phyloP scores from a whole-genome alignment of 495 filamentous ascomycete genomes.

The Copromyces sp. region DNA sequence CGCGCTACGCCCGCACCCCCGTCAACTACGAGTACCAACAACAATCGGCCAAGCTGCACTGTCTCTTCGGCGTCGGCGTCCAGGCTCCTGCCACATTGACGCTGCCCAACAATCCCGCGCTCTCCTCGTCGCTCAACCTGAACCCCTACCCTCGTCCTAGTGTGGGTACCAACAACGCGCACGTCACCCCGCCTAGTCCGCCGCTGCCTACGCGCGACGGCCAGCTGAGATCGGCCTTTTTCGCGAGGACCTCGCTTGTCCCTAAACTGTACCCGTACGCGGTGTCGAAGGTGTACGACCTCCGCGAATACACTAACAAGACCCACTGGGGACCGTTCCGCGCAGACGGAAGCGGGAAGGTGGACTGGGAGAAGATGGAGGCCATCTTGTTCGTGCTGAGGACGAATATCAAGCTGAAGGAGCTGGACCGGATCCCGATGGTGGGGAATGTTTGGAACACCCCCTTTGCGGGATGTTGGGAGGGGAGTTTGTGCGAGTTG shows the following conservation, averaged over 20 bases:
- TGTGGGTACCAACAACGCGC: background rate
- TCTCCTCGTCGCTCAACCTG: background rate
- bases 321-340: conserved; percentile 55
- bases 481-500: conserved; percentile 33
- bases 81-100: background rate
- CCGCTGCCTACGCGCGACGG: conserved; percentile 26
- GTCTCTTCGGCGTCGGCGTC: conserved; percentile 40
- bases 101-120: background rate
- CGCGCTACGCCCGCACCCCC: conserved; percentile 38
- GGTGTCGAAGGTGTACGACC: conserved; percentile 52
- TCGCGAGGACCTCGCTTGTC: background rate
- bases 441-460: conserved; percentile 39
- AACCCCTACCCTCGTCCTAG: background rate
- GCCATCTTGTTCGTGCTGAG: conserved; percentile 51
- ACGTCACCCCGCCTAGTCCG: background rate
- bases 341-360: conserved; percentile 37
- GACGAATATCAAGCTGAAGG: conserved; percentile 40
- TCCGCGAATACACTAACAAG: conserved; percentile 46
- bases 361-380: conserved; percentile 65
- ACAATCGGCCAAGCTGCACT: conserved; percentile 52
- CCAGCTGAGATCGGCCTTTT: conserved; percentile 10
- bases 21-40: conserved; percentile 32
- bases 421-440: conserved; percentile 28
- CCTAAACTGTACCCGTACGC: conserved; percentile 41
- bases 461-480: conserved; percentile 44